Percentiles rank a stretch among this genome's conserved stretches.
Conservation (phyloP, 768 basidiomycete genomes). For the Porpolomopsis calyptriformis region DNA sequence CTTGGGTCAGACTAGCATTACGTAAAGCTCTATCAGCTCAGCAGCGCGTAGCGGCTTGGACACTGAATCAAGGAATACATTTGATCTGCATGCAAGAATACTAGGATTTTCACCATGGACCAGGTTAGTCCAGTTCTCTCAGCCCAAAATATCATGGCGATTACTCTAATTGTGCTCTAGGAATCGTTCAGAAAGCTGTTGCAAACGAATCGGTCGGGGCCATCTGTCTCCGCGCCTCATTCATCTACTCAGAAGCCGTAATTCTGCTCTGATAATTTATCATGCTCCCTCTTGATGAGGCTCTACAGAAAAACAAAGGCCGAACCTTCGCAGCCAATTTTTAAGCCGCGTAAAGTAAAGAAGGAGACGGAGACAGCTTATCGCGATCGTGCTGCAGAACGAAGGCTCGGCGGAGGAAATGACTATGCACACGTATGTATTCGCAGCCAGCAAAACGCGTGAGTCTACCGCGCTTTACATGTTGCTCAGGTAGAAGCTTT, state of each 20-base stretch:
- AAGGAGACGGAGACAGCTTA: constrained; percentile 43
- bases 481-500: constrained; percentile 64
- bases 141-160: neutral
- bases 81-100: too few relatives aligned
- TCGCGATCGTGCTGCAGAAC: constrained; percentile 68
- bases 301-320: constrained; percentile 32
- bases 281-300: too few relatives aligned
- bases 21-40: too few relatives aligned
- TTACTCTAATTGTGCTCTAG: neutral
- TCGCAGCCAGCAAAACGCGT: too few relatives aligned
- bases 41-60: too few relatives aligned
- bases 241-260: too few relatives aligned
- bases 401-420: constrained; percentile 52
- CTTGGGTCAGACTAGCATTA: too few relatives aligned
- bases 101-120: neutral
- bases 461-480: too few relatives aligned
- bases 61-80: too few relatives aligned
- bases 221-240: neutral
- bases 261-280: too few relatives aligned
- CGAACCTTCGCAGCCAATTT: constrained; percentile 47
- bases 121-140: neutral
- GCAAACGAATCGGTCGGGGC: neutral
- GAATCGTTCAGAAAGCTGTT: constrained; percentile 9
- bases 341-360: constrained; percentile 77
- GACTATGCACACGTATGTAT: constrained; percentile 60